Evolutionary conservation across 179 eudicot species (phyloP).

Genomic region (Spinacia oleracea): DNA sequence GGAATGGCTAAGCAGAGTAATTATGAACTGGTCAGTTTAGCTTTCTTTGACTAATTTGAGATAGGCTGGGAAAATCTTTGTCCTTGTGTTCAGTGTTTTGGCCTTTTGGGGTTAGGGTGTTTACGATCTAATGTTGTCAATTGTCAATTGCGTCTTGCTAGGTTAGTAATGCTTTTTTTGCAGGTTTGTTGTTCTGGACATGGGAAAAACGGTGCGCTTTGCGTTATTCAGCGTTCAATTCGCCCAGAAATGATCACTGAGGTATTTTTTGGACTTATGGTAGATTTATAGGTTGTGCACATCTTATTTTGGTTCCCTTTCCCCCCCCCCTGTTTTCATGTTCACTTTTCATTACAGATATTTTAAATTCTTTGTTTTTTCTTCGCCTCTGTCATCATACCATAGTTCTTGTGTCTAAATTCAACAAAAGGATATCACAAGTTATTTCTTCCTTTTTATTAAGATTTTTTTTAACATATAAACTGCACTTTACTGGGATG

Average conservation of each 20-base stretch:
- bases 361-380: neutral
- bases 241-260: conserved; percentile 94
- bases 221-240: conserved; percentile 84
- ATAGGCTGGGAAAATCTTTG: neutral
- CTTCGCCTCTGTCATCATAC: no score
- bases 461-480: neutral
- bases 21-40: conserved; percentile 83
- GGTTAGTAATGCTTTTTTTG: conserved; percentile 18
- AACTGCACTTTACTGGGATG: neutral
- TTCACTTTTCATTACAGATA: neutral
- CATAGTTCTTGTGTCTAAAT: no score
- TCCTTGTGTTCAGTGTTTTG: neutral
- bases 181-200: conserved; percentile 99
- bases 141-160: neutral
- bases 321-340: neutral
- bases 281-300: neutral
- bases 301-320: neutral
- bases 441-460: neutral
- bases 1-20: conserved; percentile 95
- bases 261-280: conserved; percentile 38
- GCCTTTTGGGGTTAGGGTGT: neutral
- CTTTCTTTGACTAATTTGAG: neutral
- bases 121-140: neutral
- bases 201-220: conserved; percentile 96
- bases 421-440: neutral